phyloP scores from a whole-genome alignment of 139 green algal species.

The Edaphochlamys debaryana region DNA sequence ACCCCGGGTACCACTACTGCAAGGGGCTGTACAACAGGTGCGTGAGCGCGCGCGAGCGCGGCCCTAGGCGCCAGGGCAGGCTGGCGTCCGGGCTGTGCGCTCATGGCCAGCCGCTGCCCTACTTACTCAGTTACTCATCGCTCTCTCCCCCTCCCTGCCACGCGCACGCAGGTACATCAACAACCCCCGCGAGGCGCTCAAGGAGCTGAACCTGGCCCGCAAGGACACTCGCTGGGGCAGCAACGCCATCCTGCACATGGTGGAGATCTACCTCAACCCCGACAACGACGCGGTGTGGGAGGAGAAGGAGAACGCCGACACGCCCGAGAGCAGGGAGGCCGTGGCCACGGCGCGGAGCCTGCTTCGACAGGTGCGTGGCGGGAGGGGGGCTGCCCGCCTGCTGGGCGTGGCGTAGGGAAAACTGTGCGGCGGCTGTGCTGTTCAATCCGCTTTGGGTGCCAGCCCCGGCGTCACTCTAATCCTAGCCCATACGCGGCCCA shows the following conservation, averaged over 20 bases:
- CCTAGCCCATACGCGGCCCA: too few species aligned
- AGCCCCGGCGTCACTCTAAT: too few species aligned
- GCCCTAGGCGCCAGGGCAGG: too few species aligned
- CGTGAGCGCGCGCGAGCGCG: neutral
- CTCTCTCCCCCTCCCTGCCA: neutral
- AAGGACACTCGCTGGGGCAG: constrained; percentile 73
- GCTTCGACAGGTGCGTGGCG: constrained; percentile 58
- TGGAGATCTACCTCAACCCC: constrained; percentile 85
- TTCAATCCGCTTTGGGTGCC: too few species aligned
- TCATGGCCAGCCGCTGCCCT: too few species aligned
- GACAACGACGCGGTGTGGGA: constrained; percentile 78
- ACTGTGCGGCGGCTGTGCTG: too few species aligned
- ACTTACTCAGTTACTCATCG: too few species aligned
- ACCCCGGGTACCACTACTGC: constrained; percentile 77
- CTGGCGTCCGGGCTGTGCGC: too few species aligned
- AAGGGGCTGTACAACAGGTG: constrained; percentile 55
- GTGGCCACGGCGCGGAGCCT: constrained; percentile 62
- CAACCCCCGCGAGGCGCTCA: constrained; percentile 71
- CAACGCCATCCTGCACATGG: constrained; percentile 76
- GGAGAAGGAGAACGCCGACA: constrained; percentile 62
- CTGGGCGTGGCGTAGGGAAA: neutral
- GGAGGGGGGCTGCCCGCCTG: neutral
- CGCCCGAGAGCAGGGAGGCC: constrained; percentile 55
- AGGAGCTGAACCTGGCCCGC: constrained; percentile 69
- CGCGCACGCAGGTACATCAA: constrained; percentile 58